Evolutionary conservation across 176 grass and related monocot species (phyloP).

Genomic region (Bromus sterilis): DNA sequence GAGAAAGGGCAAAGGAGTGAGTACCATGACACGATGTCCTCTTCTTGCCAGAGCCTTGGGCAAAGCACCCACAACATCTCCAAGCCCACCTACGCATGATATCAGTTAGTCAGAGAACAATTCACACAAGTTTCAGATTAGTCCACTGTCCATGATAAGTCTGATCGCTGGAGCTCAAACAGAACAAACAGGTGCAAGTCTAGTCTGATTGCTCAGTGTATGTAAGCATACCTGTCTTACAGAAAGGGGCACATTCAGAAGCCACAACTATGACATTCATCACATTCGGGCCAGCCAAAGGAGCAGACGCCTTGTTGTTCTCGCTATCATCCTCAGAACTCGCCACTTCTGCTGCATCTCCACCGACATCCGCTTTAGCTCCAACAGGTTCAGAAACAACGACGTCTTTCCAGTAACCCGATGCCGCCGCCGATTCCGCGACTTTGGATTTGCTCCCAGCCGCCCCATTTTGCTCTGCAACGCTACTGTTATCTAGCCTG

Average conservation of each 20-base stretch:
- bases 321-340: background rate
- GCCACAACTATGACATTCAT: slow-evolving; percentile 92
- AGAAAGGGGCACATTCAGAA: slow-evolving; percentile 89
- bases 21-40: slow-evolving; percentile 95
- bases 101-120: slow-evolving; percentile 8
- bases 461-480: slow-evolving; percentile 11
- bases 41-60: slow-evolving; percentile 95
- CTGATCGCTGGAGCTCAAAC: background rate
- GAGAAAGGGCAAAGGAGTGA: background rate
- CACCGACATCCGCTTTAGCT: slow-evolving; percentile 1
- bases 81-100: slow-evolving; percentile 69
- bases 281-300: slow-evolving; percentile 83
- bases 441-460: background rate
- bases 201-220: background rate
- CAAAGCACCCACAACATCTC: slow-evolving; percentile 87
- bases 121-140: background rate
- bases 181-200: background rate
- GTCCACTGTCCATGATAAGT: background rate
- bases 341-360: background rate
- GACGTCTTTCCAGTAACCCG: background rate
- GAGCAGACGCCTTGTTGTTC: slow-evolving; percentile 25
- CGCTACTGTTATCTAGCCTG: background rate
- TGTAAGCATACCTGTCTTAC: slow-evolving; percentile 60
- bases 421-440: background rate
- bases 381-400: slow-evolving; percentile 13